Evolutionary conservation across 2,329 filamentous ascomycete species (phyloP).

Genomic region (Emmonsiellopsis sp.): DNA sequence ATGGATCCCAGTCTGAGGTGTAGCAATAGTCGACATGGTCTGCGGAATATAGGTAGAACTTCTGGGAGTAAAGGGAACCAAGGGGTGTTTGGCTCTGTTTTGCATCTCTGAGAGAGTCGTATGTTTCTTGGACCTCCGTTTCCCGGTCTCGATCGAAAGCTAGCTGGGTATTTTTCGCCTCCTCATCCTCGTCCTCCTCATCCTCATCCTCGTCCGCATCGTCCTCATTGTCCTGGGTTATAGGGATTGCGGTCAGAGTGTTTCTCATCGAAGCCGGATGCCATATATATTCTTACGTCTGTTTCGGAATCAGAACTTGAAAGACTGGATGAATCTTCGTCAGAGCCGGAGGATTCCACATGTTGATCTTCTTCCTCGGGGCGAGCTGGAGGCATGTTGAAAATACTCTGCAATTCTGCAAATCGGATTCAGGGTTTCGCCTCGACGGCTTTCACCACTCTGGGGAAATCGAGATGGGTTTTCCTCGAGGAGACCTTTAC

Average conservation of each 20-base stretch:
- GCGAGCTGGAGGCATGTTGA: no score
- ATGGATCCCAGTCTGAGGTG: neutral
- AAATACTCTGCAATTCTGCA: no score
- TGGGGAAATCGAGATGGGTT: no score
- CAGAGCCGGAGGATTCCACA: neutral
- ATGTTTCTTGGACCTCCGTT: neutral
- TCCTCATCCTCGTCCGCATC: neutral
- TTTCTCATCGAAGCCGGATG: neutral
- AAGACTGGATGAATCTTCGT: constrained; percentile 5
- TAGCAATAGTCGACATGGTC: constrained; percentile 2
- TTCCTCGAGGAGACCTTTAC: no score
- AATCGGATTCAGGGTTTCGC: no score
- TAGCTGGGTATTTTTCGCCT: neutral
- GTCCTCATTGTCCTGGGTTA: neutral
- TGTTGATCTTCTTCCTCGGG: neutral
- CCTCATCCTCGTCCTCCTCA: neutral
- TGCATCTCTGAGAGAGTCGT: constrained; percentile 4
- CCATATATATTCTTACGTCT: neutral
- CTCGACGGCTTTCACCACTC: no score
- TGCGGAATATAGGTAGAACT: neutral
- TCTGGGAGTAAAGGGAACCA: neutral
- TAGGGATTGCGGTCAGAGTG: neutral
- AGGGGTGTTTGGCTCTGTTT: neutral
- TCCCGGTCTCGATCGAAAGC: neutral
- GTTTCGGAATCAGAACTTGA: neutral